phyloP scores from a whole-genome alignment of 345 rosid species.

The Arabis alpina region DNA sequence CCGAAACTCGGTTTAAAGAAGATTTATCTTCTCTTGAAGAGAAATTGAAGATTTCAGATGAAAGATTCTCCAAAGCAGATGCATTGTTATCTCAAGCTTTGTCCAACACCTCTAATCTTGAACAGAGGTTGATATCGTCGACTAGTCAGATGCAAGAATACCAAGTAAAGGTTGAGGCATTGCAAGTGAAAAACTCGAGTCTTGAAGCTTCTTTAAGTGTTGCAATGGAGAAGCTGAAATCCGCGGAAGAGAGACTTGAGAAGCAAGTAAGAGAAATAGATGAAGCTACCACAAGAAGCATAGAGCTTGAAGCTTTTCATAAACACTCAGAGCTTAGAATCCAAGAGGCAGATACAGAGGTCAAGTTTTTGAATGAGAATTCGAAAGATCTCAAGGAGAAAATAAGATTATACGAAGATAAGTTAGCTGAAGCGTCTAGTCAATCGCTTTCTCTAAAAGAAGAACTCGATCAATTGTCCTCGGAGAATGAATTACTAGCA shows the following conservation, averaged over 20 bases:
- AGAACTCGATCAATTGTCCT: conserved; percentile 60
- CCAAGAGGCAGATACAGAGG: conserved; percentile 72
- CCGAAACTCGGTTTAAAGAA: too few relatives aligned
- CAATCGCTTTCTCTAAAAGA: conserved; percentile 63
- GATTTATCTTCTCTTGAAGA: too few relatives aligned
- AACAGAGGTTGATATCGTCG: conserved; percentile 52
- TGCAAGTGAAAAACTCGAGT: conserved; percentile 56
- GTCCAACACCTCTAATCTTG: conserved; percentile 57
- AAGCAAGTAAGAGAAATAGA: conserved; percentile 60
- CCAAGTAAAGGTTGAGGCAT: conserved; percentile 62
- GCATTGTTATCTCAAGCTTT: too few relatives aligned
- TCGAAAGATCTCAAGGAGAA: conserved; percentile 59
- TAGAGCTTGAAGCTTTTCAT: conserved; percentile 63
- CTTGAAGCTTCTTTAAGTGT: conserved; percentile 62
- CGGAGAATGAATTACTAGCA: conserved; percentile 66
- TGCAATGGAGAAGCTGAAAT: conserved; percentile 67
- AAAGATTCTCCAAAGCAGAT: too few relatives aligned
- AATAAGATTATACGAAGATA: conserved; percentile 59
- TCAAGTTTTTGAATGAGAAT: conserved; percentile 60
- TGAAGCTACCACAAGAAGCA: conserved; percentile 53
- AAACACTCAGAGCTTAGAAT: conserved; percentile 65
- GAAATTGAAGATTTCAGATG: too few relatives aligned
- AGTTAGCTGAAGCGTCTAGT: conserved; percentile 55
- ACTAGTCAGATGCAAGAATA: conserved; percentile 48
- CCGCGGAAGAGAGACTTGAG: conserved; percentile 64